Conservation (phyloP, 2,329 filamentous ascomycete genomes). For the Gaeumannomyces tritici region DNA sequence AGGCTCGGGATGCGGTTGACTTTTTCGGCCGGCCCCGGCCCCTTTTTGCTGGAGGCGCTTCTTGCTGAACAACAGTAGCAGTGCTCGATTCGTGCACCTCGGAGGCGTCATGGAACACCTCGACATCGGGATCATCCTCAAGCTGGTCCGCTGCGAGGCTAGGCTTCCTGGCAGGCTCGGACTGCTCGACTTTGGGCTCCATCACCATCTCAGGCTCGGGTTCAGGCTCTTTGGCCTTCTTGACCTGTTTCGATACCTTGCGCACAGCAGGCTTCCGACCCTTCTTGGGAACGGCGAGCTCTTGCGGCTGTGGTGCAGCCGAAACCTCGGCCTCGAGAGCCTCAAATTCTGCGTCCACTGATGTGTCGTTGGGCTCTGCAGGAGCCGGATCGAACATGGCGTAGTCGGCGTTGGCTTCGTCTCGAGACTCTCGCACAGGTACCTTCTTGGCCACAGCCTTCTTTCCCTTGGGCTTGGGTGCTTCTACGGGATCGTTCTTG, state of each 20-base stretch:
- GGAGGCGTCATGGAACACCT: conserved; percentile 14
- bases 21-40: conserved; percentile 22
- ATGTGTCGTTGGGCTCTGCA: conserved; percentile 33
- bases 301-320: conserved; percentile 20
- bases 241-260: conserved; percentile 43
- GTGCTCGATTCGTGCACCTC: conserved; percentile 12
- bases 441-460: conserved; percentile 14
- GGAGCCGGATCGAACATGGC: conserved; percentile 44
- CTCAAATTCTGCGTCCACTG: conserved; percentile 39
- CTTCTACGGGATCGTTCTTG: conserved; percentile 18
- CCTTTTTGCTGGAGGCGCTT: conserved; percentile 14
- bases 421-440: conserved; percentile 12
- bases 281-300: conserved; percentile 41
- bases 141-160: conserved; percentile 1
- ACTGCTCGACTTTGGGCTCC: conserved; percentile 8
- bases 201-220: conserved; percentile 11
- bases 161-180: conserved; percentile 11
- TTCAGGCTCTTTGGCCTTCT: conserved; percentile 29
- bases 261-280: conserved; percentile 40
- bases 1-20: conserved; percentile 5
- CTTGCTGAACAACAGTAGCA: conserved; percentile 12
- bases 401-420: conserved; percentile 25
- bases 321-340: conserved; percentile 39
- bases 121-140: conserved; percentile 9
- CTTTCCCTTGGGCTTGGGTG: conserved; percentile 20